Evolutionary conservation across 2,329 filamentous ascomycete genomes (phyloP), one percentile per base, ranked within the genome.

Genomic region (Ophiostoma montium): DNA sequence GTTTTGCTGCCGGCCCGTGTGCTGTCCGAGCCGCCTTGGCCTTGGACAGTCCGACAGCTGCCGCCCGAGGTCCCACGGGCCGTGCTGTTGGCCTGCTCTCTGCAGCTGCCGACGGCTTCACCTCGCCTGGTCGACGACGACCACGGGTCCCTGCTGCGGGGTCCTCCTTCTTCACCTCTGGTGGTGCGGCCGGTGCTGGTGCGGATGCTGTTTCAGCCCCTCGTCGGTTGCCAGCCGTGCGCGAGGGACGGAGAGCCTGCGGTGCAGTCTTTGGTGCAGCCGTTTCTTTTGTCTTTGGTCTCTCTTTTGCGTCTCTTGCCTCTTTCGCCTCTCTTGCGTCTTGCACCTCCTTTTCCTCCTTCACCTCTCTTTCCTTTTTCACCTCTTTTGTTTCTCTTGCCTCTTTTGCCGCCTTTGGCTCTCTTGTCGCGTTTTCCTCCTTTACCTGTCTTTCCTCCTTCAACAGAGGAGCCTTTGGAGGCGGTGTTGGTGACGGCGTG

Each of bases 221-320:
- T 12, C 62, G 60, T 12, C 62, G 59, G 55, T 78, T 78, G 3
- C 70, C 74, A 0, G 72, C 71, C 1, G 71, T 67, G 11, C 65
- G 63, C 2, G 70, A 73, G 51, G 75, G 70, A 45, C 70, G 70
- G 0, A 81, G 63, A 1, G 50, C 51, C 3, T n/a, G n/a, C n/a
- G 23, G 23, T 27, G 23, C 23, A 27, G 23, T 8, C 23, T 27
- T 27, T 4, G 5, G 5, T 4, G 15, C 23, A 30, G 39, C 7
- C 39, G 30, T 42, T 10, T 30, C 15, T 42, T 12, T 21, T 27
- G 38, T 19, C 21, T 19, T 19, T 30, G 39, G 39, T 9, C 16
- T 15, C 32, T 21, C 33, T 15, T 42, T 19, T 48, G 36, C 21
- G 6, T 3, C 15, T 30, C 32, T 30, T 19, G 27, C n/a, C n/a